Evolutionary conservation across 2,329 filamentous ascomycete species (phyloP), one percentile per base, ranked within the genome.

Genomic region (Ophiostoma pallidulum): DNA sequence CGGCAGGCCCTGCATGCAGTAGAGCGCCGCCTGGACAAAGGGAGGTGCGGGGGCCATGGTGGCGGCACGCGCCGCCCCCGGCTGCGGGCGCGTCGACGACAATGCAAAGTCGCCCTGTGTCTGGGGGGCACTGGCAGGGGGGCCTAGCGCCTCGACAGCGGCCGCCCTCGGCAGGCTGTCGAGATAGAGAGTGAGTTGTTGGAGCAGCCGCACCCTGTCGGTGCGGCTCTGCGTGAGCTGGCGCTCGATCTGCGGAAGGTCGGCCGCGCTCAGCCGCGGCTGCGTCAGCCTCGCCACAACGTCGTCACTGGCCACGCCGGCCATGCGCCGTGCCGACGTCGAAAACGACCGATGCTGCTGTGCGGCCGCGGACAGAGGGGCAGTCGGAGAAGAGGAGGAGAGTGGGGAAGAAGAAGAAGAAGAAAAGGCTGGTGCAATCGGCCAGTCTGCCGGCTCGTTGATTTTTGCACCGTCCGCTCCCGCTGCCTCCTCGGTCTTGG

Each of bases 141-240:
- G 16, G 16, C 38, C 31, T 5, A 52, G 37, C 18, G 29, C 41
- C 40, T 24, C 12, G 3, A 16, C 18, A 3, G 46, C 40, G 12
- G n/a, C 24, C 9, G 9, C 19, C 28, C 13, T 32, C 29, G 55
- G 47, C 28, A 57, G 51, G 22, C 47, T 35, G 37, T 57, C 51
- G 5, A 64, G 37, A 32, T 57, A 54, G 6, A 36, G 28, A n/a
- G 47, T 50, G 24, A 65, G 51, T 29, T 60, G 45, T 32, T 54
- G 41, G 14, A 63, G 36, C 26, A 63, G 32, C 33, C 52, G 58
- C 29, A 53, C 45, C 48, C 60, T 62, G 42, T 56, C 57, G 16
- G 50, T 40, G 37, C 48, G 18, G 49, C 61, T 55, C 45, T 53
- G 53, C 8, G 50, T 49, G 2, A 64, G 50, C 22, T 49, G 40